phyloP scores from a whole-genome alignment of 2,329 filamentous ascomycete genomes.

The Diaporthe ampelina region DNA sequence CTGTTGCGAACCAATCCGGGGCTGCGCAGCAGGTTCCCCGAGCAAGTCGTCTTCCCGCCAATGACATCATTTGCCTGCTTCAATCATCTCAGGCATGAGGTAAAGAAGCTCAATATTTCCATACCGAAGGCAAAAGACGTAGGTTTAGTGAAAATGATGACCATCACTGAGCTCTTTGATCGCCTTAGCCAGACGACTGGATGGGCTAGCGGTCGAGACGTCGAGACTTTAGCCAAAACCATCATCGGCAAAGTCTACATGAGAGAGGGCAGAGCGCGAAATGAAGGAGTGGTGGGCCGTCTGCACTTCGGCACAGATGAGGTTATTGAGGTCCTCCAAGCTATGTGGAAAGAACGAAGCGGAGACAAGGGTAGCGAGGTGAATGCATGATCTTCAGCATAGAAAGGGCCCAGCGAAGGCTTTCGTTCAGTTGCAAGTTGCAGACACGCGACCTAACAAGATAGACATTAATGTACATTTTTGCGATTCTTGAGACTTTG shows the following conservation, averaged over 20 bases:
- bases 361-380: neutral
- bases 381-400: neutral
- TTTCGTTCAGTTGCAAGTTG: neutral
- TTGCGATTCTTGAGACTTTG: neutral
- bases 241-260: neutral
- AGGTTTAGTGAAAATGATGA: neutral
- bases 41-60: neutral
- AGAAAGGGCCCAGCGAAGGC: no score
- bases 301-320: neutral
- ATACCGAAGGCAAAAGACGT: neutral
- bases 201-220: neutral
- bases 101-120: neutral
- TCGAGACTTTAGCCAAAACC: neutral
- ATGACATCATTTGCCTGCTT: neutral
- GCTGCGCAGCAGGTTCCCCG: neutral
- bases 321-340: neutral
- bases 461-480: neutral
- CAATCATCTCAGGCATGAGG: neutral
- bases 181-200: neutral
- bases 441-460: neutral
- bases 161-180: neutral
- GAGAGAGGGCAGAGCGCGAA: neutral
- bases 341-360: neutral
- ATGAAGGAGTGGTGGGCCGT: neutral
- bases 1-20: neutral